Evolutionary conservation across 352 stramenopile species (phyloP).

Genomic region (Phytophthora pinifolia): DNA sequence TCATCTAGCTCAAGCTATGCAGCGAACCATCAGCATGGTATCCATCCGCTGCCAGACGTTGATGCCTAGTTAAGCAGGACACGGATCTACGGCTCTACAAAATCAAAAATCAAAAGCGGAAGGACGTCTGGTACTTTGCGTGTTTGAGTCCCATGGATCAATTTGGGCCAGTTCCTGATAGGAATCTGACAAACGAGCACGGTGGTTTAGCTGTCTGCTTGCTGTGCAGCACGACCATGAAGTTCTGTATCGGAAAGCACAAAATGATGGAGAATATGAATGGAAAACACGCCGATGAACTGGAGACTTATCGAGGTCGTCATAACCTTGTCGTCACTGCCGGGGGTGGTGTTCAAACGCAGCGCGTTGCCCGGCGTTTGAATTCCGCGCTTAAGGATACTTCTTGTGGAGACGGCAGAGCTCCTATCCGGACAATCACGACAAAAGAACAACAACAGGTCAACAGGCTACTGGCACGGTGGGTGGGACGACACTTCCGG

Average conservation of each 20-base stretch:
- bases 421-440: background rate
- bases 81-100: background rate
- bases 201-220: conserved; percentile 1
- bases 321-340: no score
- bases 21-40: no score
- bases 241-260: conserved; percentile 7
- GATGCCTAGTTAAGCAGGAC: background rate
- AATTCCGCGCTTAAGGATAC: background rate
- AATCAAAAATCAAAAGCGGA: conserved; percentile 7
- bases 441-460: background rate
- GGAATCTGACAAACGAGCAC: conserved; percentile 1
- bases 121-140: conserved; percentile 9
- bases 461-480: conserved; percentile 3
- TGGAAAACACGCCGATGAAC: background rate
- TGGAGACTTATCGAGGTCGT: background rate
- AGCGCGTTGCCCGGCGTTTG: no score
- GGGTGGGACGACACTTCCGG: conserved; percentile 13
- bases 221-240: background rate
- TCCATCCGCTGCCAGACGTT: no score
- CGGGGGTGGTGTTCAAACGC: no score
- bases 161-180: background rate
- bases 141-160: background rate
- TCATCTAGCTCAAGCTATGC: no score
- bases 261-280: conserved; percentile 11
- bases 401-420: background rate